Evolutionary conservation across 352 stramenopile genomes (phyloP).

Genomic region (Phytophthora macrochlamydospora): DNA sequence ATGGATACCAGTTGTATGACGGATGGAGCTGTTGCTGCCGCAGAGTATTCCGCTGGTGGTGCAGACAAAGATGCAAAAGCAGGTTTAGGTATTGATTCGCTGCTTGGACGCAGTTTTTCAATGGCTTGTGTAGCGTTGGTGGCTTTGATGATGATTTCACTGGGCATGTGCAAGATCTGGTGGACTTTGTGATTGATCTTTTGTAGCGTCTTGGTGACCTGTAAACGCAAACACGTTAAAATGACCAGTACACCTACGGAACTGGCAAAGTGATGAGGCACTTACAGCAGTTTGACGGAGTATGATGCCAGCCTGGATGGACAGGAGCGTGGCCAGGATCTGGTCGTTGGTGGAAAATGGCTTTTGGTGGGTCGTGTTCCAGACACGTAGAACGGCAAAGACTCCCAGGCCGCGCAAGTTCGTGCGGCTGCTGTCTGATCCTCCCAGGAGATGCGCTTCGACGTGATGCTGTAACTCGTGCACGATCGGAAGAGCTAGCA

Average conservation of each 20-base stretch:
- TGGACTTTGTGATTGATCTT: constrained; percentile 66
- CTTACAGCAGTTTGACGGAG: constrained; percentile 52
- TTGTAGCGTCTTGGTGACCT: constrained; percentile 53
- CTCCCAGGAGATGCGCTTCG: constrained; percentile 8
- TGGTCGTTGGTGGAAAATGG: constrained; percentile 78
- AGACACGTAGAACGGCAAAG: constrained; percentile 68
- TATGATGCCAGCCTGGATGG: constrained; percentile 63
- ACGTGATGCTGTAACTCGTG: constrained; percentile 53
- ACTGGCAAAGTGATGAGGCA: not conserved
- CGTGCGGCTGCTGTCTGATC: constrained; percentile 6
- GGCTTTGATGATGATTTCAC: constrained; percentile 47
- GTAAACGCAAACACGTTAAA: not conserved
- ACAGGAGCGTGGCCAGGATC: constrained; percentile 63
- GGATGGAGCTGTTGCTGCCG: constrained; percentile 16
- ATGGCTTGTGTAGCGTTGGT: not conserved
- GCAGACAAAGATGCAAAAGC: not conserved
- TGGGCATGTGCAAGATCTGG: constrained; percentile 51
- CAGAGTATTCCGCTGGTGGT: constrained; percentile 2
- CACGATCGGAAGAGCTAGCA: constrained; percentile 71
- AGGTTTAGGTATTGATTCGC: not conserved
- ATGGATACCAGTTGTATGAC: constrained; percentile 58
- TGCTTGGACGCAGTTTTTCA: not conserved
- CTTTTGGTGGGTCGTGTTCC: constrained; percentile 77
- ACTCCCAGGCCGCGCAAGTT: constrained; percentile 40
- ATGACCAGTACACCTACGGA: not conserved